Conservation (phyloP, 768 basidiomycete genomes). For the Mycena rebaudengoi region DNA sequence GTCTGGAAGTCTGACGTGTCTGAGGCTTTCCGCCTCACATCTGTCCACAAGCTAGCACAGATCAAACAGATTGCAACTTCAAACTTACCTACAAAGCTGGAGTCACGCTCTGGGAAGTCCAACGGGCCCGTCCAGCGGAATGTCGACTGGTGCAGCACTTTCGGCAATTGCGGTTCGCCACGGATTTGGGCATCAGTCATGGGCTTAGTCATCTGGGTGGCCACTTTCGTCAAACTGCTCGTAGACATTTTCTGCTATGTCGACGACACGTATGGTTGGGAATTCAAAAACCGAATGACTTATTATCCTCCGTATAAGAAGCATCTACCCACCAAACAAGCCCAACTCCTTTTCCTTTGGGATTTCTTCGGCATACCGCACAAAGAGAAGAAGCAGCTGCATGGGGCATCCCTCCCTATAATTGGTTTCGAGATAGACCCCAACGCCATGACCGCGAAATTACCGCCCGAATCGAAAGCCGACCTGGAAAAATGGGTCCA, state of each 20-base stretch:
- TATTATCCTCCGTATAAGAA: conserved; percentile 31
- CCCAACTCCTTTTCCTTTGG: conserved; percentile 32
- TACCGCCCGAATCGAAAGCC: conserved; percentile 10
- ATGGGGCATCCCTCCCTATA: conserved; percentile 26
- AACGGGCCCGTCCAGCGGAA: conserved; percentile 1
- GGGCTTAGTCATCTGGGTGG: conserved; percentile 40
- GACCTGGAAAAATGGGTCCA: conserved; percentile 22
- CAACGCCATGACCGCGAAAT: conserved; percentile 26
- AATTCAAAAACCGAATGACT: conserved; percentile 8
- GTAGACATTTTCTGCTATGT: conserved; percentile 33
- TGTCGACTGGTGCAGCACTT: conserved; percentile 33
- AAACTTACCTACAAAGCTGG: conserved; percentile 15
- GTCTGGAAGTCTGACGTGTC: conserved; percentile 36
- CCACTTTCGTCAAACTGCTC: conserved; percentile 25
- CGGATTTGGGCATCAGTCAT: conserved; percentile 33
- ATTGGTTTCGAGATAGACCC: conserved; percentile 43
- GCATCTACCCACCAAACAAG: conserved; percentile 32
- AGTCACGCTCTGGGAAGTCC: not conserved
- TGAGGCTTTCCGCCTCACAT: conserved; percentile 30
- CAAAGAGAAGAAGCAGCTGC: conserved; percentile 32
- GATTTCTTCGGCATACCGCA: conserved; percentile 36
- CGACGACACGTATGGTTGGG: conserved; percentile 34
- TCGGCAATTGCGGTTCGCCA: conserved; percentile 29
- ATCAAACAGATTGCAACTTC: conserved; percentile 32
- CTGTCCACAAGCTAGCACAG: conserved; percentile 35